These are phyloP conservation scores for Beta vulgaris DNA, from an alignment of 148 eudicot genomes.

Conservation along the genomic window DNA sequence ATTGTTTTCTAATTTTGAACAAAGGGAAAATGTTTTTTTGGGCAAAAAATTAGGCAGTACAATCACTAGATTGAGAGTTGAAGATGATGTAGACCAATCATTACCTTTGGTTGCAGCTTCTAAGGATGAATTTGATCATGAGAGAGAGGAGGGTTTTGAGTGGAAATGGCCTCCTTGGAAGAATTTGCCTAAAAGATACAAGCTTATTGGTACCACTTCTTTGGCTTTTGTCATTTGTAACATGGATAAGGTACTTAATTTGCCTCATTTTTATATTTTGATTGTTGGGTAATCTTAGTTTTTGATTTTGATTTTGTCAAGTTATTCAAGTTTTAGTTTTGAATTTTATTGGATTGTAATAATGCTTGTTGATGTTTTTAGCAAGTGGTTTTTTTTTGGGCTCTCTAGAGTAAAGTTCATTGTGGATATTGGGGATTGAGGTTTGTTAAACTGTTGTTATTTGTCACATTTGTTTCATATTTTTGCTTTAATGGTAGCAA, in stretches of 20 bases:
- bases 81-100: constrained; percentile 38
- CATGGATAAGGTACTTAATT: constrained; percentile 82
- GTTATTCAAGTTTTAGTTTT: background rate
- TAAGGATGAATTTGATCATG: constrained; percentile 23
- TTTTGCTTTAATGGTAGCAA: background rate
- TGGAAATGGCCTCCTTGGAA: constrained; percentile 79
- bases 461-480: background rate
- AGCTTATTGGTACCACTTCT: constrained; percentile 85
- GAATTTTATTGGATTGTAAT: background rate
- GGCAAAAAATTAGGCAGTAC: constrained; percentile 19
- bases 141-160: constrained; percentile 37
- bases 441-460: background rate
- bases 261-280: background rate
- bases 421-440: constrained; percentile 1
- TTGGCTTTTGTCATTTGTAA: constrained; percentile 94
- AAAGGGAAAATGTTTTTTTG: constrained; percentile 36
- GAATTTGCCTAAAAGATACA: constrained; percentile 80
- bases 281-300: background rate
- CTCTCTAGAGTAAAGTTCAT: background rate
- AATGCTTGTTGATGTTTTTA: background rate
- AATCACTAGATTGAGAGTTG: constrained; percentile 35
- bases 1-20: constrained; percentile 45
- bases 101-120: constrained; percentile 15
- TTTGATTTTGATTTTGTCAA: background rate
- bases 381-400: constrained; percentile 11